Percentiles rank a stretch among this genome's conserved stretches.
phyloP scores from a whole-genome alignment of 768 basidiomycete genomes.

The Lactarius trivialis region DNA sequence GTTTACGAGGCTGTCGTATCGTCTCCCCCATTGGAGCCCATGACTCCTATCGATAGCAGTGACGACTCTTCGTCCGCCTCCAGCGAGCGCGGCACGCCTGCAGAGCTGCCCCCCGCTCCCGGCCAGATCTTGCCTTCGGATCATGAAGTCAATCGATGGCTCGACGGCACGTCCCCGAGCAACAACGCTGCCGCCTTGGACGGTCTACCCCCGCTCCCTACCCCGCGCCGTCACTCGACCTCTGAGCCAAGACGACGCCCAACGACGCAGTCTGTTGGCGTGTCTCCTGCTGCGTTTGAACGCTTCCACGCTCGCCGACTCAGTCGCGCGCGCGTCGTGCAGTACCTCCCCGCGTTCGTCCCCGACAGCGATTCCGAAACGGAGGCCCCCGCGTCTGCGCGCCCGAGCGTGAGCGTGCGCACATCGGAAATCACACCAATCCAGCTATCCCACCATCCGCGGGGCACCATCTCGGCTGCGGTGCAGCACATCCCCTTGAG shows the following conservation, averaged over 20 bases:
- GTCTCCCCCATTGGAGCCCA: conserved; percentile 15
- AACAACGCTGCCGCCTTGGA: neutral
- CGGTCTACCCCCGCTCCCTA: neutral
- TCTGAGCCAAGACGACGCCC: conserved; percentile 13
- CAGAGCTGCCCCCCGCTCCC: conserved; percentile 11
- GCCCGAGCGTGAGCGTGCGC: conserved; percentile 12
- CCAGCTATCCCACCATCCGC: conserved; percentile 16
- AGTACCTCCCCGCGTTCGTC: neutral
- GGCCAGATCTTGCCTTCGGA: conserved; percentile 1
- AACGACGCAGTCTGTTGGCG: neutral
- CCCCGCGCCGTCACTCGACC: conserved; percentile 16
- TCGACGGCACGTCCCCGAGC: neutral
- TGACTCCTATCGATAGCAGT: conserved; percentile 15
- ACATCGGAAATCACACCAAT: conserved; percentile 23
- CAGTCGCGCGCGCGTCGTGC: conserved; percentile 7
- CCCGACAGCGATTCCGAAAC: conserved; percentile 7
- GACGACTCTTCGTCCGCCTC: conserved; percentile 18
- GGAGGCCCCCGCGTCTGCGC: conserved; percentile 3
- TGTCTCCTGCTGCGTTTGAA: conserved; percentile 9
- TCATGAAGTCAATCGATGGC: conserved; percentile 12
- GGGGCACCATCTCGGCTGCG: conserved; percentile 1
- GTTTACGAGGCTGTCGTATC: conserved; percentile 22
- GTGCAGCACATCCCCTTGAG: conserved; percentile 2
- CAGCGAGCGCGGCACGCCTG: conserved; percentile 20
- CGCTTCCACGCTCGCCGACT: conserved; percentile 12